Conservation (phyloP, 306 rosid species). For the Gynostemma pentaphyllum region DNA sequence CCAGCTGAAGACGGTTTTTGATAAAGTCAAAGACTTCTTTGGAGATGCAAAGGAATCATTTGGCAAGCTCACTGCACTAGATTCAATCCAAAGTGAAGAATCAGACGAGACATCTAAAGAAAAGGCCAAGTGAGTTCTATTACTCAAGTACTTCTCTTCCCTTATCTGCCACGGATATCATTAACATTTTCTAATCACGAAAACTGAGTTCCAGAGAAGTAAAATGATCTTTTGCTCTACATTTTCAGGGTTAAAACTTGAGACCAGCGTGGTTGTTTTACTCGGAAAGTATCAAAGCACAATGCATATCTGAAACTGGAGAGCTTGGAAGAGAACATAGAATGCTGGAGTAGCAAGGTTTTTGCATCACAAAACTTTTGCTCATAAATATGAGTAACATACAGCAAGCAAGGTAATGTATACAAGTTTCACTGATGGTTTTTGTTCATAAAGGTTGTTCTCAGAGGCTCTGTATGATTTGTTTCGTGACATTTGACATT, state of each 20-base stretch:
- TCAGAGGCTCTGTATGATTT: too few relatives aligned
- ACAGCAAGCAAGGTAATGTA: neutral
- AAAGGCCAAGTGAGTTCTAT: slow-evolving; percentile 55
- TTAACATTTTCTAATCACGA: neutral
- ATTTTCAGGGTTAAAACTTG: slow-evolving; percentile 15
- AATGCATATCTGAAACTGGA: neutral
- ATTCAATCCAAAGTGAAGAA: slow-evolving; percentile 26
- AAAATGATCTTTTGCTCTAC: neutral
- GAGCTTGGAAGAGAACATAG: neutral
- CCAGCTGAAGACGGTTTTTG: slow-evolving; percentile 65
- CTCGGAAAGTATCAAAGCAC: neutral
- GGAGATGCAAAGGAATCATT: slow-evolving; percentile 88
- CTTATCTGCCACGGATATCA: neutral
- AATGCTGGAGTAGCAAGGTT: neutral
- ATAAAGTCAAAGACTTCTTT: slow-evolving; percentile 74
- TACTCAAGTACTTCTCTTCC: neutral
- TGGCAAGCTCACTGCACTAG: slow-evolving; percentile 52
- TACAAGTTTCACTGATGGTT: slow-evolving; percentile 1
- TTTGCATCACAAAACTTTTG: slow-evolving; percentile 4
- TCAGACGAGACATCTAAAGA: slow-evolving; percentile 27
- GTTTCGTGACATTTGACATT: neutral
- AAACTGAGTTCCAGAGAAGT: neutral
- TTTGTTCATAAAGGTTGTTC: neutral
- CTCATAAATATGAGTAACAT: neutral
- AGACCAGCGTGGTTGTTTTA: neutral